These are phyloP conservation scores for Dictyostelium firmibasis DNA, from an alignment of 78 protist genomes.

Conservation along the genomic window DNA sequence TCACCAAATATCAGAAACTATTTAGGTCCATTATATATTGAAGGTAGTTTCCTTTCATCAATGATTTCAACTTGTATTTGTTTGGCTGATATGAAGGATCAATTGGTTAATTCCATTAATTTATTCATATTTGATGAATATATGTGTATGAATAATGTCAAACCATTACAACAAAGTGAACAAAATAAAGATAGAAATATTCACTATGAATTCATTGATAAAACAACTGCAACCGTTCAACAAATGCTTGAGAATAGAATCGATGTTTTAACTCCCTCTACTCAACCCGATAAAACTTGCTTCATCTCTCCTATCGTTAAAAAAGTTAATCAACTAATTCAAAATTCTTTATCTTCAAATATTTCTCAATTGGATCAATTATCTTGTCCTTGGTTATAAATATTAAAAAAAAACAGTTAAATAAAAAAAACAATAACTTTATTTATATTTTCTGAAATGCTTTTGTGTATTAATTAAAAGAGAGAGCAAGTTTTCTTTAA, in stretches of 20 bases:
- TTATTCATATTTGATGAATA: conserved; percentile 32
- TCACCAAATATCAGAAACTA: conserved; percentile 57
- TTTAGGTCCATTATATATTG: conserved; percentile 51
- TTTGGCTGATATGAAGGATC: conserved; percentile 51
- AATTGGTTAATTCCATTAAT: conserved; percentile 25
- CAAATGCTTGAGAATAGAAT: conserved; percentile 52
- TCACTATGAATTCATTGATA: conserved; percentile 47
- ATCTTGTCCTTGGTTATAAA: conserved; percentile 61
- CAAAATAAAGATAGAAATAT: conserved; percentile 10
- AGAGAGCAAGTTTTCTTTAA: too few relatives aligned
- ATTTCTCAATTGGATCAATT: conserved; percentile 41
- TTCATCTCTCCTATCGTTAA: conserved; percentile 51
- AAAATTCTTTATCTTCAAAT: conserved; percentile 29
- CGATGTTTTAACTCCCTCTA: conserved; percentile 19
- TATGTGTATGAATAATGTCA: conserved; percentile 11
- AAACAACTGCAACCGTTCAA: not conserved
- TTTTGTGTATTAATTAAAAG: too few relatives aligned
- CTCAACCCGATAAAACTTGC: conserved; percentile 68
- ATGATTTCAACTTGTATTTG: conserved; percentile 29
- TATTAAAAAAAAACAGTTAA: not conserved
- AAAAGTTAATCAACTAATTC: conserved; percentile 58
- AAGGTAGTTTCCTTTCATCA: conserved; percentile 53
- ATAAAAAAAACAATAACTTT: not conserved
- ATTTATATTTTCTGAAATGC: too few relatives aligned
- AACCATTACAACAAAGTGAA: not conserved